These are phyloP conservation scores for Saccharomyces pastorianus DNA, from an alignment of 1,139 yeast species.

Conservation along the genomic window DNA sequence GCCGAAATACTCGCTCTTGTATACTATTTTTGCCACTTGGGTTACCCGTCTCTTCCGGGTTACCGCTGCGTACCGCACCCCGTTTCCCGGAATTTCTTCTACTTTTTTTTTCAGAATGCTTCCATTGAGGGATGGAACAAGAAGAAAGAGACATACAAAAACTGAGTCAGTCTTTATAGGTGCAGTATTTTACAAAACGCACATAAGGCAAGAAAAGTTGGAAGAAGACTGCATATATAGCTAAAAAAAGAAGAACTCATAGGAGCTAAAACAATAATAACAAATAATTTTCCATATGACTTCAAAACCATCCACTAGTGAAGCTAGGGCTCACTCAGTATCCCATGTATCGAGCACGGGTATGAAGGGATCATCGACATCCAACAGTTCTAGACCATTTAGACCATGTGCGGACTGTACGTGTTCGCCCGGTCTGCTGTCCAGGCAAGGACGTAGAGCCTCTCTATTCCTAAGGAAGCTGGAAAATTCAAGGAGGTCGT, in stretches of 20 bases:
- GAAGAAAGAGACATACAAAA: neutral
- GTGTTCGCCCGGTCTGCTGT: conserved; percentile 71
- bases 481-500: conserved; percentile 20
- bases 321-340: neutral
- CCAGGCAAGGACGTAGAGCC: conserved; percentile 53
- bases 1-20: neutral
- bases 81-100: neutral
- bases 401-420: conserved; percentile 66
- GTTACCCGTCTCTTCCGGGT: neutral
- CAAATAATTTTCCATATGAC: neutral
- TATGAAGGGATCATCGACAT: neutral
- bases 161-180: neutral
- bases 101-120: neutral
- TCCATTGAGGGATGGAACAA: neutral
- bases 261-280: neutral
- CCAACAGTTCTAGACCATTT: conserved; percentile 5
- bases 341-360: neutral
- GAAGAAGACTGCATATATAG: neutral
- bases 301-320: neutral
- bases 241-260: neutral
- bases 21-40: neutral
- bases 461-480: conserved; percentile 35
- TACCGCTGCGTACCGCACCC: neutral
- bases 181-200: neutral
- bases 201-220: neutral